These are phyloP conservation scores for Musa acuminata DNA, from an alignment of 176 grass and related monocot genomes.

Conservation along the genomic window DNA sequence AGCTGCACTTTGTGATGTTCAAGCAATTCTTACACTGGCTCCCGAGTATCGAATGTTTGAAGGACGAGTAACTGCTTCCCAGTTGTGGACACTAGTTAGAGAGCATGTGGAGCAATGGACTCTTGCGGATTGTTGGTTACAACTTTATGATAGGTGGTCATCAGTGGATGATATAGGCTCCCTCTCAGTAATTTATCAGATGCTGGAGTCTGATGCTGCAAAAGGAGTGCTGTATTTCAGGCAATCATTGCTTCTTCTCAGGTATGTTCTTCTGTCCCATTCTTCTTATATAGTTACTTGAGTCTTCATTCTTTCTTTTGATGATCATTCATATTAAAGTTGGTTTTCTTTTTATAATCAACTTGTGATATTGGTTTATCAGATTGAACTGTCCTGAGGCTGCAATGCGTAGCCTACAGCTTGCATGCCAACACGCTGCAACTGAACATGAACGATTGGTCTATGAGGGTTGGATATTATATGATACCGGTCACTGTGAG, in stretches of 20 bases:
- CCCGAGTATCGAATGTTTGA: conserved; percentile 79
- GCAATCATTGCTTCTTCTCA: conserved; percentile 90
- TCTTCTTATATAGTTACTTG: too few relatives aligned
- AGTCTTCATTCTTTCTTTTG: not conserved
- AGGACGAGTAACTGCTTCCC: conserved; percentile 70
- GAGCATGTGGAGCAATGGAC: conserved; percentile 88
- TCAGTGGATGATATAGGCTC: conserved; percentile 89
- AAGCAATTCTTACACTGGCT: conserved; percentile 76
- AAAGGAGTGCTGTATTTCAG: conserved; percentile 87
- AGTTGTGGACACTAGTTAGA: conserved; percentile 54
- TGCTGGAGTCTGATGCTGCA: conserved; percentile 82
- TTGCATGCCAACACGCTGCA: conserved; percentile 58
- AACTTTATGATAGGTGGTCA: conserved; percentile 83
- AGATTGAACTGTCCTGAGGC: conserved; percentile 86
- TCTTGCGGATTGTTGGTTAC: conserved; percentile 85
- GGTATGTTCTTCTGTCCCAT: conserved; percentile 34
- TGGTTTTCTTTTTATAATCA: conserved; percentile 3
- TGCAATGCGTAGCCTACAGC: conserved; percentile 85
- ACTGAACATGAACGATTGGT: conserved; percentile 65
- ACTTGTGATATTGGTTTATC: conserved; percentile 22
- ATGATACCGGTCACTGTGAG: conserved; percentile 80
- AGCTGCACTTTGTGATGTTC: conserved; percentile 65
- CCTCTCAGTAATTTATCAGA: conserved; percentile 78
- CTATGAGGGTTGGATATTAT: conserved; percentile 90
- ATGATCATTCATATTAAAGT: not conserved